Percentiles rank a stretch among this genome's conserved stretches.
Evolutionary conservation across 2,329 filamentous ascomycete genomes (phyloP).

Genomic region (Neoscytalidium dimidiatum): DNA sequence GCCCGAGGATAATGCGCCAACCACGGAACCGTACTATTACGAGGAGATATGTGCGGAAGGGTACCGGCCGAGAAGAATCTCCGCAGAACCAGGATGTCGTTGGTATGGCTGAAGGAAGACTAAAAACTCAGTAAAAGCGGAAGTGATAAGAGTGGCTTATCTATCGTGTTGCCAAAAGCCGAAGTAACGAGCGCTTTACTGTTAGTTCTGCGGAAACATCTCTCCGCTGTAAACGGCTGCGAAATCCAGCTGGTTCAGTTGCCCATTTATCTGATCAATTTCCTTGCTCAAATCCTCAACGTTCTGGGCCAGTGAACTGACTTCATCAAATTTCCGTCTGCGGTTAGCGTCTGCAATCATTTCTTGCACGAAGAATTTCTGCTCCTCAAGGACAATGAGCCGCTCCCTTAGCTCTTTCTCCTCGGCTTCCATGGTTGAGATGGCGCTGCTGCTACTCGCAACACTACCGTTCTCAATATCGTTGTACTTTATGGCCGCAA

Average conservation of each 20-base stretch:
- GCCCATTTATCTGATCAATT: constrained; percentile 67
- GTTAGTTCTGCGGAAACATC: not conserved
- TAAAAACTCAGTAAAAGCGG: not conserved
- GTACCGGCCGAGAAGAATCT: not conserved
- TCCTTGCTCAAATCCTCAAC: constrained; percentile 79
- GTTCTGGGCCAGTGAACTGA: constrained; percentile 75
- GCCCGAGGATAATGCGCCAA: not conserved
- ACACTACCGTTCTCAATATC: constrained; percentile 55
- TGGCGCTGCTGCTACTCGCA: constrained; percentile 56
- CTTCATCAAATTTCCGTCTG: constrained; percentile 81
- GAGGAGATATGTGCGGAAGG: not conserved
- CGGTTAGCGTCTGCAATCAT: constrained; percentile 80
- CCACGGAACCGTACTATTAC: not conserved
- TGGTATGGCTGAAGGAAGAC: not conserved
- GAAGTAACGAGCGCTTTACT: not conserved
- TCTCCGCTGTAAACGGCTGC: constrained; percentile 50
- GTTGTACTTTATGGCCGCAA: constrained; percentile 63
- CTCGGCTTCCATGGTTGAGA: constrained; percentile 74
- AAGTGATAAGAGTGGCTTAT: not conserved
- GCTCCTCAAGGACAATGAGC: constrained; percentile 84
- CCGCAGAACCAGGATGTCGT: not conserved
- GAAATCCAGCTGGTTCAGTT: constrained; percentile 68
- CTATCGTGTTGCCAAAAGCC: not conserved
- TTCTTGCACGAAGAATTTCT: constrained; percentile 82
- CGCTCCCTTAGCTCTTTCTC: constrained; percentile 80